Percentiles rank a stretch among this genome's conserved stretches.
phyloP scores from a whole-genome alignment of 23 red algal genomes.

The Agarophyton chilense region DNA sequence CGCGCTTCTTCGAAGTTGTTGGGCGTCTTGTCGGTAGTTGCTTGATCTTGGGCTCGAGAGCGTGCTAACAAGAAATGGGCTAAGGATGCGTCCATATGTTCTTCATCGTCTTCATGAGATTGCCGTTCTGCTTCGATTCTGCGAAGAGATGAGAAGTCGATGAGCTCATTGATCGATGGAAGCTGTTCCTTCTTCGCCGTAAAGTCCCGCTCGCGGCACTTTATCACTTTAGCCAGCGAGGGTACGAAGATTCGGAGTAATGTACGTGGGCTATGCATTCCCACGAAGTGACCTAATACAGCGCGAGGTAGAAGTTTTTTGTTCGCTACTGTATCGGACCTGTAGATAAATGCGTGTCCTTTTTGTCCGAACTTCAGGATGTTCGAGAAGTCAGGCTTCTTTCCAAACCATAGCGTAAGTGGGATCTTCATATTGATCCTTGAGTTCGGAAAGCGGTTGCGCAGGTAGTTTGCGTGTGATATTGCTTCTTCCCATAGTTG shows the following conservation, averaged over 20 bases:
- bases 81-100: not conserved
- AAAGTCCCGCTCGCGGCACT: too few species aligned
- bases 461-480: slow-evolving; percentile 11
- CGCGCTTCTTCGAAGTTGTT: slow-evolving; percentile 21
- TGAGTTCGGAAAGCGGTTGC: not conserved
- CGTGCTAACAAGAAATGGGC: not conserved
- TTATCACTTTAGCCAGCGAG: too few species aligned
- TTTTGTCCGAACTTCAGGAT: not conserved
- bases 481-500: slow-evolving; percentile 38
- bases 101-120: not conserved
- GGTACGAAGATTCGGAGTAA: too few species aligned
- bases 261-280: too few species aligned
- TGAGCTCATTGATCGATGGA: too few species aligned
- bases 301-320: not conserved
- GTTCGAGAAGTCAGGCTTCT: slow-evolving; percentile 1
- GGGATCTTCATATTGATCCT: not conserved
- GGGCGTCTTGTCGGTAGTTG: not conserved
- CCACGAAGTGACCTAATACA: too few species aligned
- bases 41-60: not conserved
- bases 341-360: slow-evolving; percentile 6
- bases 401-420: not conserved
- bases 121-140: not conserved
- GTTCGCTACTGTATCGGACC: too few species aligned
- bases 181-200: too few species aligned
- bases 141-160: not conserved